Evolutionary conservation across 116 monocot species (phyloP), one percentile per base, ranked within the genome.

Genomic region (Iris pallida): DNA sequence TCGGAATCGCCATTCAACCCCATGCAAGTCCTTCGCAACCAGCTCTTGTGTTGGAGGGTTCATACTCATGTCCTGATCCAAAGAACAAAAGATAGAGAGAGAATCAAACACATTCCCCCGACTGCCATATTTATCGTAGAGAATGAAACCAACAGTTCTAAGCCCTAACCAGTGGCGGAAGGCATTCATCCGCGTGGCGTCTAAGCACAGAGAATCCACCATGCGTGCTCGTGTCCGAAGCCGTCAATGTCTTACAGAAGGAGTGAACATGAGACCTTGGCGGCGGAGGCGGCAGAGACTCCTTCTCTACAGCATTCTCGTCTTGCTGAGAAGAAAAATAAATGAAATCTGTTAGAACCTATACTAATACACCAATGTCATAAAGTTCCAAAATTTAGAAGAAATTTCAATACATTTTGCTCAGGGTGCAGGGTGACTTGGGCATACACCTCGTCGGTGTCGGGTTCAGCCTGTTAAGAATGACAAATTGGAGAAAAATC

Each of bases 381-480:
- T 51, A 57, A 57, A 57, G 6, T 57, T n/a, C 46, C 58, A 4
- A 47, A 15, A 15, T 20, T 58, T 59, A 17, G 54, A 47, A 69
- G 16, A 40, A 9, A 70, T 51, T 14, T n/a, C 12, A 11, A 69
- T 81, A 94, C 94, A 55, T 90, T 76, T 1, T 66, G 58, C 65
- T 83, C 85, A 12, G 94, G 94, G 17, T 90, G 57, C 70, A 95
- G 78, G 46, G 88, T 95, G 65, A 95, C 76, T 71, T 89, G 93
- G 8, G 93, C 86, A 72, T 72, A 93, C 18, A 93, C 93, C 73
- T 93, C 93, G 47, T 93, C 93, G 11, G 89, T 89, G 53, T 93
- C 93, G 5, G 68, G 64, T 53, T 93, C 90, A 0, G 93, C 90
- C 90, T 89, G 54, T 20, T 10, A 12, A 49, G 43, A 42, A n/a